Percentiles rank a stretch among this genome's conserved stretches.
Conservation (phyloP, 352 stramenopile species). For the Phytophthora macrochlamydospora region DNA sequence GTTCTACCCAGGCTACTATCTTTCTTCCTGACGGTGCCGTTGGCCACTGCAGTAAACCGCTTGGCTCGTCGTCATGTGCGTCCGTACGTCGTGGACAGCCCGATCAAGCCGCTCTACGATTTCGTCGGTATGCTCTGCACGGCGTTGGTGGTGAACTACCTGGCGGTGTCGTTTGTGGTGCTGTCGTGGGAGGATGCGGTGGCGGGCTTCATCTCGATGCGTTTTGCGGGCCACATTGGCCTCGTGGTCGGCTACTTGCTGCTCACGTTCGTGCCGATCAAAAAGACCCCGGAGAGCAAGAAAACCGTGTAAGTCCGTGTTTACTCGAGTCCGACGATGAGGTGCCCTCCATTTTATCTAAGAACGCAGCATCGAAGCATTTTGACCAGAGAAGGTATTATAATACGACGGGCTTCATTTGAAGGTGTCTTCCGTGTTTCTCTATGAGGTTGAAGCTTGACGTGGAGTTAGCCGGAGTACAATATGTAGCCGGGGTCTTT, state of each 20-base stretch:
- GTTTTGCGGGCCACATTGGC: constrained; percentile 61
- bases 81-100: constrained; percentile 48
- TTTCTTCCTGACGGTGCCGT: constrained; percentile 90
- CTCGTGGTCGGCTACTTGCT: constrained; percentile 45
- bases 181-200: constrained; percentile 66
- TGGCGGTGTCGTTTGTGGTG: constrained; percentile 74
- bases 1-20: constrained; percentile 99
- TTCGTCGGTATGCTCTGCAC: constrained; percentile 58
- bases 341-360: constrained; percentile 12
- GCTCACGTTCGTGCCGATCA: constrained; percentile 46
- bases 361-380: constrained; percentile 13
- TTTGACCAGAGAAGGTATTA: constrained; percentile 18
- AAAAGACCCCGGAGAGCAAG: constrained; percentile 37
- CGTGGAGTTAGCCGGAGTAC: constrained; percentile 47
- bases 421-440: neutral
- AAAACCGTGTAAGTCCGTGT: constrained; percentile 32
- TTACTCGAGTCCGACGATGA: neutral
- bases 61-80: constrained; percentile 58
- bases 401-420: constrained; percentile 25
- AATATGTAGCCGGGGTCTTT: constrained; percentile 54
- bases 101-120: constrained; percentile 68
- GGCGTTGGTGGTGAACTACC: constrained; percentile 71
- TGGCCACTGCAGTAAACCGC: constrained; percentile 75
- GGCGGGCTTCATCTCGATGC: constrained; percentile 54
- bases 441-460: neutral